Percentiles rank a stretch among this genome's conserved stretches.
Conservation (phyloP, 2,329 filamentous ascomycete species). For the Zasmidium citrigriseum region DNA sequence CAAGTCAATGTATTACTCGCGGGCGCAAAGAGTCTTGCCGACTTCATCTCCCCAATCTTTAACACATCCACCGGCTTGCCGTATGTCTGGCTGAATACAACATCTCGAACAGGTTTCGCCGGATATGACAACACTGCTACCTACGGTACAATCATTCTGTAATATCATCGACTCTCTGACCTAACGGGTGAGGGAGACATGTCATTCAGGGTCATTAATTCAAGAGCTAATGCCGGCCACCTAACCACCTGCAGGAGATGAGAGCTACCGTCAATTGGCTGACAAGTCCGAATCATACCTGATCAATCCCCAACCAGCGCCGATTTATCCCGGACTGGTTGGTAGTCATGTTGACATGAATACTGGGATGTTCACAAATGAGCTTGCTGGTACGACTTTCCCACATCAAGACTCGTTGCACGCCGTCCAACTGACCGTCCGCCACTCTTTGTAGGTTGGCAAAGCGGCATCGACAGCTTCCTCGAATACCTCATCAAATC, state of each 20-base stretch:
- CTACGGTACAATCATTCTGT: constrained; percentile 25
- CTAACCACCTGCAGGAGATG: too few species aligned
- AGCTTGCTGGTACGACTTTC: too few species aligned
- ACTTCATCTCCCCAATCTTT: constrained; percentile 24
- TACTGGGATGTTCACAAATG: constrained; percentile 32
- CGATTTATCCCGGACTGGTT: constrained; percentile 26
- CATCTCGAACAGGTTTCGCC: constrained; percentile 21
- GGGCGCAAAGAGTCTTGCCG: constrained; percentile 21
- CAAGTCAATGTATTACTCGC: constrained; percentile 14
- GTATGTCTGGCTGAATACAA: constrained; percentile 30
- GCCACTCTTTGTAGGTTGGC: too few species aligned
- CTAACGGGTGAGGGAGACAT: constrained; percentile 29
- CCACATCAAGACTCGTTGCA: too few species aligned
- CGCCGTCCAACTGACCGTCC: too few species aligned
- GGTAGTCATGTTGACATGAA: constrained; percentile 27
- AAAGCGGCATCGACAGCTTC: constrained; percentile 19
- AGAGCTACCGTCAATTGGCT: constrained; percentile 23
- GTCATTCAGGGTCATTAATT: too few species aligned
- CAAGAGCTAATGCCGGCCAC: too few species aligned
- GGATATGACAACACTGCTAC: constrained; percentile 25
- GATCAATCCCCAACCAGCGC: constrained; percentile 19
- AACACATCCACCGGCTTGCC: constrained; percentile 24
- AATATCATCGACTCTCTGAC: constrained; percentile 28
- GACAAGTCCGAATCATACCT: constrained; percentile 24
- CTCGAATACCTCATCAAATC: constrained; percentile 39